Evolutionary conservation across 768 basidiomycete genomes (phyloP).

Genomic region (Leccinum variicolor): DNA sequence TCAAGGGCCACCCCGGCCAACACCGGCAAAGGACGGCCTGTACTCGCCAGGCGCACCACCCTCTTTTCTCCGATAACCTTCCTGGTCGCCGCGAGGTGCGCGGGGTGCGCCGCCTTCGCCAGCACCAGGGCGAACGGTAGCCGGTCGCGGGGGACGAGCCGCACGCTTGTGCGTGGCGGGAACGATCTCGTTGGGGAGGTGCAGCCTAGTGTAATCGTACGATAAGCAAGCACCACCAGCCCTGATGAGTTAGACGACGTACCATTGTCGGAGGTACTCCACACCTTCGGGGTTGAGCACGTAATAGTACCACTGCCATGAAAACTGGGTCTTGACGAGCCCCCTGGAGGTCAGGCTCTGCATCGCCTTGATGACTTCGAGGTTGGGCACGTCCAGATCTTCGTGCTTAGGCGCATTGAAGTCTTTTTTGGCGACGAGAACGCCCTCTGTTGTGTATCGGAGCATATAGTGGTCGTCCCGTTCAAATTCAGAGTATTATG

Average conservation of each 20-base stretch:
- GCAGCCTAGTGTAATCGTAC: constrained; percentile 54
- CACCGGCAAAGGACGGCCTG: constrained; percentile 84
- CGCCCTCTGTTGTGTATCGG: constrained; percentile 67
- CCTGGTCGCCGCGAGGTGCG: constrained; percentile 83
- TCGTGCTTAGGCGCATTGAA: constrained; percentile 97
- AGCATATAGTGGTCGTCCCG: not conserved
- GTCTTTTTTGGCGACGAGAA: constrained; percentile 99
- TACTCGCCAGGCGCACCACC: constrained; percentile 84
- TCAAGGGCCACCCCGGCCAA: constrained; percentile 84
- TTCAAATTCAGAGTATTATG: not conserved
- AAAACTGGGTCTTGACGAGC: constrained; percentile 98
- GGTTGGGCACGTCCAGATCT: constrained; percentile 72
- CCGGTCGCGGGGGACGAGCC: constrained; percentile 80
- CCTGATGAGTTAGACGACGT: constrained; percentile 5
- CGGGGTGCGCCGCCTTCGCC: constrained; percentile 82
- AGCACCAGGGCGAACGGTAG: constrained; percentile 64
- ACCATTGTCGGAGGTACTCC: constrained; percentile 93
- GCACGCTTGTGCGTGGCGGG: constrained; percentile 98
- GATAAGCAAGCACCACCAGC: not conserved
- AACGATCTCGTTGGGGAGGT: constrained; percentile 94
- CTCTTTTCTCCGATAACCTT: constrained; percentile 89
- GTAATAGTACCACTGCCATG: constrained; percentile 99
- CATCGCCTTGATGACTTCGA: constrained; percentile 68
- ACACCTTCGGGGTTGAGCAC: constrained; percentile 95
- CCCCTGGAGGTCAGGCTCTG: constrained; percentile 72